These are phyloP conservation scores for Stereocaulon alpinum DNA, from an alignment of 495 filamentous ascomycete species.

Conservation along the genomic window DNA sequence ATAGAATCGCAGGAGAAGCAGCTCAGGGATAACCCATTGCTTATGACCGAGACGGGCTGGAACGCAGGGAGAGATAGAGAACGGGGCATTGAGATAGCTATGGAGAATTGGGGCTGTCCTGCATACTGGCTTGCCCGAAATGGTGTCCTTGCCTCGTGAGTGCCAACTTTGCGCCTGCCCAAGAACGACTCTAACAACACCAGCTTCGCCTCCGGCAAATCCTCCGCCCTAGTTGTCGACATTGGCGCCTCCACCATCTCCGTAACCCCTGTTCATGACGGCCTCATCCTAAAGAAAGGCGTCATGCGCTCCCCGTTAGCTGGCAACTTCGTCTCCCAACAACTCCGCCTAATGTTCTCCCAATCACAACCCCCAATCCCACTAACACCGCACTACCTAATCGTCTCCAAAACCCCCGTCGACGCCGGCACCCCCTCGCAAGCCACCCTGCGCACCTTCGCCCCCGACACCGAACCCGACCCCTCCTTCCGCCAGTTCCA, in stretches of 20 bases:
- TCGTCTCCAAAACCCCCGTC: slow-evolving; percentile 75
- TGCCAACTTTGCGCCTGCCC: slow-evolving; percentile 6
- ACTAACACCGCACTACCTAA: slow-evolving; percentile 74
- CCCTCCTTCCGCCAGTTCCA: slow-evolving; percentile 67
- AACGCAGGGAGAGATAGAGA: slow-evolving; percentile 79
- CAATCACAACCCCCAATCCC: slow-evolving; percentile 67
- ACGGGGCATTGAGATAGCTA: slow-evolving; percentile 84
- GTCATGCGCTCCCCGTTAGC: slow-evolving; percentile 74
- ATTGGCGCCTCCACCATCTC: slow-evolving; percentile 85
- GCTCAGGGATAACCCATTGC: slow-evolving; percentile 75
- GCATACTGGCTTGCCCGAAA: slow-evolving; percentile 80
- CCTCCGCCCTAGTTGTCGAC: slow-evolving; percentile 84
- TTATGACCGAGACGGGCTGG: slow-evolving; percentile 93
- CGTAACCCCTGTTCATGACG: slow-evolving; percentile 86
- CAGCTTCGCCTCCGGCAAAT: slow-evolving; percentile 82
- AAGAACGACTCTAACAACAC: neutral
- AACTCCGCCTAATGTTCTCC: slow-evolving; percentile 72
- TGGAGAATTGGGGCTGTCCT: slow-evolving; percentile 90
- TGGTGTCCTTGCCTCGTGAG: slow-evolving; percentile 55
- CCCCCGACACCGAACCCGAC: slow-evolving; percentile 48
- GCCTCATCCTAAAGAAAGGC: slow-evolving; percentile 83
- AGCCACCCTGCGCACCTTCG: slow-evolving; percentile 57
- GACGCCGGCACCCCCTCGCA: slow-evolving; percentile 76
- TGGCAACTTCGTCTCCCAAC: slow-evolving; percentile 79
- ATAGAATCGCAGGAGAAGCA: slow-evolving; percentile 64